A percentile compares a stretch with the other conserved stretches of the same genome.
Conservation (phyloP, 2,329 filamentous ascomycete species). For the Talaromyces funiculosus region DNA sequence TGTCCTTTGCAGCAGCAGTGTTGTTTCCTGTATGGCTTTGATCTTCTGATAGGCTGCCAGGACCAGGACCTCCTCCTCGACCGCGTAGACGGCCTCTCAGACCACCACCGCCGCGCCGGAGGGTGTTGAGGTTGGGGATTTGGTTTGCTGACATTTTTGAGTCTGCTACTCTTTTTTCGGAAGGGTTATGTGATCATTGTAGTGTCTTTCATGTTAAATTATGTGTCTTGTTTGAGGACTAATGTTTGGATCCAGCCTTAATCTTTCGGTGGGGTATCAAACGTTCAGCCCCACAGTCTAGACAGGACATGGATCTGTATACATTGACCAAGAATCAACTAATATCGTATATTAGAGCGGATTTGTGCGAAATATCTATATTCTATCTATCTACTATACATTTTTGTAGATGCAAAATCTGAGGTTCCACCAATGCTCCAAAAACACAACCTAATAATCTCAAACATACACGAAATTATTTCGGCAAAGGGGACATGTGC, state of each 20-base stretch:
- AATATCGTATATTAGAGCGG: background rate
- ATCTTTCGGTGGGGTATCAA: conserved; percentile 13
- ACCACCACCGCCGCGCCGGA: conserved; percentile 48
- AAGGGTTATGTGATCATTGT: background rate
- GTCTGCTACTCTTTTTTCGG: too few species aligned
- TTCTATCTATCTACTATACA: conserved; percentile 13
- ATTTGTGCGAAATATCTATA: background rate
- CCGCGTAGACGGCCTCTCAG: conserved; percentile 48
- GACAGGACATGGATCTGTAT: background rate
- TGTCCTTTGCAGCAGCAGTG: conserved; percentile 52
- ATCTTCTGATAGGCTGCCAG: conserved; percentile 16
- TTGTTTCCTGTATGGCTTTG: conserved; percentile 27
- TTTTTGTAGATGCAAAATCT: background rate
- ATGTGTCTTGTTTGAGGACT: background rate
- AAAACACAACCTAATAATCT: background rate
- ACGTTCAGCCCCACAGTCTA: background rate
- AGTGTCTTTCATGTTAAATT: background rate
- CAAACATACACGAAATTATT: conserved; percentile 68
- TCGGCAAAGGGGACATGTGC: conserved; percentile 85
- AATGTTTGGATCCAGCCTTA: conserved; percentile 12
- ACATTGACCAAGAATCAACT: background rate
- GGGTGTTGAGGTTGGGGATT: conserved; percentile 71
- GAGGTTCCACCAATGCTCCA: background rate
- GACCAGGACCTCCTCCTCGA: conserved; percentile 34
- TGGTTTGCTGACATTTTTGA: conserved; percentile 60